phyloP scores from a whole-genome alignment of 1,284 basidiomycete genomes.

The Ustilago tritici region DNA sequence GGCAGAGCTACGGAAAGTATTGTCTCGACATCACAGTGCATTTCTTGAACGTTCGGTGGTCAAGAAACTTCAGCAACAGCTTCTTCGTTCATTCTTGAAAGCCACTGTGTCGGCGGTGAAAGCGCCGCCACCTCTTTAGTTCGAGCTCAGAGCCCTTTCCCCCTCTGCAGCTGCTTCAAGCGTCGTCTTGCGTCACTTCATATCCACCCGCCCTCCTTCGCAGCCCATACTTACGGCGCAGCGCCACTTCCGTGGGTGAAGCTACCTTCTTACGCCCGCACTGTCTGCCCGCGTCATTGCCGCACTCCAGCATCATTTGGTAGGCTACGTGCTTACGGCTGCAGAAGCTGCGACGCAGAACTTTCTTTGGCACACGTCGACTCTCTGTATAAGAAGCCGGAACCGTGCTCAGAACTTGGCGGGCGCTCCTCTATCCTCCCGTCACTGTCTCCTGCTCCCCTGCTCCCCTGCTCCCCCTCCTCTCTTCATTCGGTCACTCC shows the following conservation, averaged over 20 bases:
- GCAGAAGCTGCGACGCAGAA: background rate
- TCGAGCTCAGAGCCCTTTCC: background rate
- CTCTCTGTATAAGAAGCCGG: conserved; percentile 6
- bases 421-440: background rate
- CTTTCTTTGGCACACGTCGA: background rate
- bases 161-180: background rate
- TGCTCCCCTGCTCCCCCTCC: background rate
- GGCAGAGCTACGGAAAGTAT: background rate
- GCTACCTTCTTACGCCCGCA: background rate
- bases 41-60: background rate
- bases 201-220: conserved; percentile 5
- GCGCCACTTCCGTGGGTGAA: conserved; percentile 10
- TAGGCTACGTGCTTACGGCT: conserved; percentile 4
- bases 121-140: background rate
- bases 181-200: conserved; percentile 29
- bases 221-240: conserved; percentile 5
- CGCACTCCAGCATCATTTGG: conserved; percentile 4
- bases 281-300: background rate
- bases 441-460: background rate
- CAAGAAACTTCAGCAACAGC: background rate
- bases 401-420: background rate
- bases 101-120: background rate
- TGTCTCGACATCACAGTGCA: conserved; percentile 25
- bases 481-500: background rate
- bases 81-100: background rate